Conservation (phyloP, 2,329 filamentous ascomycete species). For the Blastomyces silverae region DNA sequence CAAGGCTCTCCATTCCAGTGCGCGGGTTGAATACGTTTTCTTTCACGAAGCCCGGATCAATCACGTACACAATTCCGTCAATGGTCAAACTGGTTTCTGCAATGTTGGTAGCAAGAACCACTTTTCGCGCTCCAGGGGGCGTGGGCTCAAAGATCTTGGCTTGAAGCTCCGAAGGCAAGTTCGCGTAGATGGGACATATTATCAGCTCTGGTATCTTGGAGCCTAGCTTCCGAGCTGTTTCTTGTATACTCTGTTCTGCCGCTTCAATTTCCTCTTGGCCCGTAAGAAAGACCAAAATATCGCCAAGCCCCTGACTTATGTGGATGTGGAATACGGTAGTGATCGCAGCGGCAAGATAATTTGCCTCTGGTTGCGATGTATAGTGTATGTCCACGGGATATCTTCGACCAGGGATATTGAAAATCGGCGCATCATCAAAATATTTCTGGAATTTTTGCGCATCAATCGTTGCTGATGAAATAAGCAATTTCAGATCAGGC, state of each 20-base stretch:
- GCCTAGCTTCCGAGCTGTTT: constrained; percentile 81
- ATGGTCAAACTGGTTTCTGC: constrained; percentile 94
- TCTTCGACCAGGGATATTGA: constrained; percentile 83
- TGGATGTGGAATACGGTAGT: constrained; percentile 96
- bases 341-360: constrained; percentile 84
- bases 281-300: constrained; percentile 90
- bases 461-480: constrained; percentile 91
- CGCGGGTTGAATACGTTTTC: constrained; percentile 89
- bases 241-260: constrained; percentile 72
- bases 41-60: constrained; percentile 92
- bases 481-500: constrained; percentile 80
- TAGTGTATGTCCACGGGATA: constrained; percentile 92
- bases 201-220: constrained; percentile 78
- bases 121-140: constrained; percentile 75
- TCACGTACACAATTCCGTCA: constrained; percentile 91
- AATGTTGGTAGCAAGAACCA: constrained; percentile 93
- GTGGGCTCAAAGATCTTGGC: constrained; percentile 93
- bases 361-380: constrained; percentile 82
- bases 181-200: constrained; percentile 89
- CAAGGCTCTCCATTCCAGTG: constrained; percentile 85
- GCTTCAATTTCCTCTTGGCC: constrained; percentile 95
- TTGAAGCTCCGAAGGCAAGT: constrained; percentile 83
- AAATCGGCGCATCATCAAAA: constrained; percentile 87
- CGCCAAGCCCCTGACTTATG: constrained; percentile 72
- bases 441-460: constrained; percentile 86